Conservation (phyloP, 768 basidiomycete species). For the Boletus sp. region DNA sequence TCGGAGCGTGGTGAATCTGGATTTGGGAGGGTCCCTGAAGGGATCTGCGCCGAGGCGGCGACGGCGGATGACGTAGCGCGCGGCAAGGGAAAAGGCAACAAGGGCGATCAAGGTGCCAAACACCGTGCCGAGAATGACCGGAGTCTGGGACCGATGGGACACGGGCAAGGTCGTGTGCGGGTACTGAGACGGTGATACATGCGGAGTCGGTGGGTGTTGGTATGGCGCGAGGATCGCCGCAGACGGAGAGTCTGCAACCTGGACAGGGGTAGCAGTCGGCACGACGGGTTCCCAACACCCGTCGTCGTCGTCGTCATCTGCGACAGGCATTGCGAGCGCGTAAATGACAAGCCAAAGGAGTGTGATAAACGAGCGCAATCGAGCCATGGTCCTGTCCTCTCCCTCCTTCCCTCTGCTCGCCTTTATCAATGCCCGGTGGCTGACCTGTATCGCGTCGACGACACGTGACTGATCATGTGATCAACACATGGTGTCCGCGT, state of each 20-base stretch:
- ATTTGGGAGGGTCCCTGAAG: constrained; percentile 12
- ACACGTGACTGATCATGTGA: constrained; percentile 22
- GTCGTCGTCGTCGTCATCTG: constrained; percentile 10
- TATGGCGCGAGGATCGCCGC: constrained; percentile 13
- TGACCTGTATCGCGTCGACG: constrained; percentile 12
- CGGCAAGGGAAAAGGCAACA: neutral
- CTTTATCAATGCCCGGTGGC: constrained; percentile 18
- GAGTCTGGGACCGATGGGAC: constrained; percentile 2
- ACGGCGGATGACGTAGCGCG: constrained; percentile 15
- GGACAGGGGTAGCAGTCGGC: neutral
- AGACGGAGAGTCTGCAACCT: constrained; percentile 2
- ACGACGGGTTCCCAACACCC: neutral
- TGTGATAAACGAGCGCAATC: constrained; percentile 18
- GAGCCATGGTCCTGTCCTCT: constrained; percentile 6
- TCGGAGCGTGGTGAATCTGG: constrained; percentile 2
- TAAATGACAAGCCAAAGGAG: constrained; percentile 7
- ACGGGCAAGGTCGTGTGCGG: constrained; percentile 12
- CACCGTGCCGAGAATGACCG: constrained; percentile 15
- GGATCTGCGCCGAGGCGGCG: constrained; percentile 4
- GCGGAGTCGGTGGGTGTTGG: constrained; percentile 7
- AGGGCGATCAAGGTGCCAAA: constrained; percentile 18
- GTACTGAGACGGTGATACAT: constrained; percentile 7
- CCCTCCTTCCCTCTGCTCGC: neutral
- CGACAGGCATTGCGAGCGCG: constrained; percentile 7
- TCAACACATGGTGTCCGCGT: no score